phyloP scores from a whole-genome alignment of 352 stramenopile genomes.

The Phytophthora kernoviae region DNA sequence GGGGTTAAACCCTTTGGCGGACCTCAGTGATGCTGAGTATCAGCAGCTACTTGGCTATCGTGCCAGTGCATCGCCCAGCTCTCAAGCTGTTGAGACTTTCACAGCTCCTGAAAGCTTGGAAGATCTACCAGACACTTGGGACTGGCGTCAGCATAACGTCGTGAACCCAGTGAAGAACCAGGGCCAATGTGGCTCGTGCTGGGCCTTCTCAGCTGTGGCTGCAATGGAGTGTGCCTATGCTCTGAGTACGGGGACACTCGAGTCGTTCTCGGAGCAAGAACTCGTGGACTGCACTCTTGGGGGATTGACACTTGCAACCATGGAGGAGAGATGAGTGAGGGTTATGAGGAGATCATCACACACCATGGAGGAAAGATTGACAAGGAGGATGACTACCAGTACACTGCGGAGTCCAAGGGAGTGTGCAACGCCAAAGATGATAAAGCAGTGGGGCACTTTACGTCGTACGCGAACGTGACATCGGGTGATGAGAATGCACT shows the following conservation, averaged over 20 bases:
- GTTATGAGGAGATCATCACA: constrained; percentile 95
- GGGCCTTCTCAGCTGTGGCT: constrained; percentile 97
- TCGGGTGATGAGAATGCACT: constrained; percentile 77
- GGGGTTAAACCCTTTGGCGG: constrained; percentile 50
- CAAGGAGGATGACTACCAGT: constrained; percentile 95
- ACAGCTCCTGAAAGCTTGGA: constrained; percentile 15
- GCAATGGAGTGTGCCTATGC: constrained; percentile 97
- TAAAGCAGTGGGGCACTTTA: constrained; percentile 84
- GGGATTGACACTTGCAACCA: constrained; percentile 94
- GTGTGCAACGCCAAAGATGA: constrained; percentile 86
- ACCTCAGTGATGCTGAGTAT: constrained; percentile 48
- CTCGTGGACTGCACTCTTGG: constrained; percentile 96
- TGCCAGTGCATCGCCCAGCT: neutral
- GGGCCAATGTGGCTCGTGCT: constrained; percentile 95
- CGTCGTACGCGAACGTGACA: constrained; percentile 70
- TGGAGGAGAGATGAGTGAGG: constrained; percentile 98
- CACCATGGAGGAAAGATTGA: constrained; percentile 87
- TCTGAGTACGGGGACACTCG: constrained; percentile 89
- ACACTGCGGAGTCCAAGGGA: constrained; percentile 90
- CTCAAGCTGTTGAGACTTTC: constrained; percentile 23
- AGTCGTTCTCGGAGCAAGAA: constrained; percentile 97
- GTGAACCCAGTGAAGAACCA: constrained; percentile 95
- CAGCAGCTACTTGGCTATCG: constrained; percentile 43
- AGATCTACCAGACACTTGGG: constrained; percentile 74
- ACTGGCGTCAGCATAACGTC: constrained; percentile 94